Evolutionary conservation across 306 rosid genomes (phyloP).

Genomic region (Vachellia pachyceras): DNA sequence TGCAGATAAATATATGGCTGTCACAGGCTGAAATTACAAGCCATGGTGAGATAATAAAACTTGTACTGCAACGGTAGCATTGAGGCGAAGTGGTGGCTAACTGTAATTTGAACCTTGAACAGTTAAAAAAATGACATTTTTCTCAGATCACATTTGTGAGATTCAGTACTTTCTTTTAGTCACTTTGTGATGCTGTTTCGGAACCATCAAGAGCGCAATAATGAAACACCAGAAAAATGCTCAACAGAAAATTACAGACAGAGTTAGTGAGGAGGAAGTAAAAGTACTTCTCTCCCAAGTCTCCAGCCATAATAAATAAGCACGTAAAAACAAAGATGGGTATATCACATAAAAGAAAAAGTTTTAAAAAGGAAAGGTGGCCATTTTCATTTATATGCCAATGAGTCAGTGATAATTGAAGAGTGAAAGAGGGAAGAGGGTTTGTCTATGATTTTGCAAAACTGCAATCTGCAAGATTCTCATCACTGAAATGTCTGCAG

Average conservation of each 20-base stretch:
- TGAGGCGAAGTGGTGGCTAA: background rate
- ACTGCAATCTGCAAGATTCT: slow-evolving; percentile 54
- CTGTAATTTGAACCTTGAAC: background rate
- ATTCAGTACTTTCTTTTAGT: background rate
- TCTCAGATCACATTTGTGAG: background rate
- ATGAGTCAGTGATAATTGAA: slow-evolving; percentile 52
- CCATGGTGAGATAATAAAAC: background rate
- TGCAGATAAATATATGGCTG: background rate
- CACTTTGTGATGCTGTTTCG: background rate
- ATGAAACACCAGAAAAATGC: background rate
- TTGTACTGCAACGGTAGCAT: background rate
- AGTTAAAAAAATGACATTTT: background rate
- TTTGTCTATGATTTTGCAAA: slow-evolving; percentile 41
- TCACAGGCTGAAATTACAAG: background rate
- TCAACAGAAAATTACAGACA: background rate
- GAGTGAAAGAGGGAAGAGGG: slow-evolving; percentile 32
- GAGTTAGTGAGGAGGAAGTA: background rate
- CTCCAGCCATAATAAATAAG: background rate
- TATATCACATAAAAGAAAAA: background rate
- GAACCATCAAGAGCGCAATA: background rate
- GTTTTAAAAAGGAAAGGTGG: background rate
- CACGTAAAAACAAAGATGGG: slow-evolving; percentile 9
- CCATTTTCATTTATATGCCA: slow-evolving; percentile 38
- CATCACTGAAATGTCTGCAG: slow-evolving; percentile 51
- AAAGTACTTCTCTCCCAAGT: slow-evolving; percentile 6